Percentiles rank a stretch among this genome's conserved stretches.
Conservation (phyloP, 2,329 filamentous ascomycete genomes). For the Gaeumannomyces sp. region DNA sequence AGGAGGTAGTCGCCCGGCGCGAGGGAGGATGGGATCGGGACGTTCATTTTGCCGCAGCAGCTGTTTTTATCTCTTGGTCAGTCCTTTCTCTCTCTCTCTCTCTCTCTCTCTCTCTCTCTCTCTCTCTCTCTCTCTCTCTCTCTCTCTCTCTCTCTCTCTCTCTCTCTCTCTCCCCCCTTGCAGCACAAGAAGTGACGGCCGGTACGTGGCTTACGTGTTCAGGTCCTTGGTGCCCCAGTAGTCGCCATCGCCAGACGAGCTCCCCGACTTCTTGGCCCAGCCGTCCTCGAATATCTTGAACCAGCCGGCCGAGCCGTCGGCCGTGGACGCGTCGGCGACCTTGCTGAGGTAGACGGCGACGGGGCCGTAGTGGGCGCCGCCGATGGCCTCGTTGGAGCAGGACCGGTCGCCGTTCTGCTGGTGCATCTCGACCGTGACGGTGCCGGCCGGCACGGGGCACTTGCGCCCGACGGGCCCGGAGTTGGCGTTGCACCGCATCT, state of each 20-base stretch:
- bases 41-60: slow-evolving; percentile 28
- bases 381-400: slow-evolving; percentile 38
- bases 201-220: slow-evolving; percentile 3
- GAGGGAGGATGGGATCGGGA: slow-evolving; percentile 20
- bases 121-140: too few species aligned
- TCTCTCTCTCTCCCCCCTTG: too few species aligned
- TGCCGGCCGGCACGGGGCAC: slow-evolving; percentile 38
- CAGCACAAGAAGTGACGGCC: neutral
- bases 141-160: too few species aligned
- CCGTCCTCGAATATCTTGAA: slow-evolving; percentile 42
- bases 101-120: too few species aligned
- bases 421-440: slow-evolving; percentile 48
- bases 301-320: slow-evolving; percentile 33
- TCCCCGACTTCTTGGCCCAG: slow-evolving; percentile 23
- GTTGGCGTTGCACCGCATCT: slow-evolving; percentile 36
- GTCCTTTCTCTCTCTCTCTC: too few species aligned
- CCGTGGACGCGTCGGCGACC: slow-evolving; percentile 35
- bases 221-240: slow-evolving; percentile 30
- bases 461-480: slow-evolving; percentile 26
- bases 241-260: slow-evolving; percentile 28
- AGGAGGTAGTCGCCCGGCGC: slow-evolving; percentile 30
- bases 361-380: slow-evolving; percentile 41
- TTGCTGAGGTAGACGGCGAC: slow-evolving; percentile 39
- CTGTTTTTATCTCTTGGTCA: slow-evolving; percentile 18
- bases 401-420: slow-evolving; percentile 33